phyloP scores from a whole-genome alignment of 108 stramenopile species.

The Asterionellopsis glacialis region DNA sequence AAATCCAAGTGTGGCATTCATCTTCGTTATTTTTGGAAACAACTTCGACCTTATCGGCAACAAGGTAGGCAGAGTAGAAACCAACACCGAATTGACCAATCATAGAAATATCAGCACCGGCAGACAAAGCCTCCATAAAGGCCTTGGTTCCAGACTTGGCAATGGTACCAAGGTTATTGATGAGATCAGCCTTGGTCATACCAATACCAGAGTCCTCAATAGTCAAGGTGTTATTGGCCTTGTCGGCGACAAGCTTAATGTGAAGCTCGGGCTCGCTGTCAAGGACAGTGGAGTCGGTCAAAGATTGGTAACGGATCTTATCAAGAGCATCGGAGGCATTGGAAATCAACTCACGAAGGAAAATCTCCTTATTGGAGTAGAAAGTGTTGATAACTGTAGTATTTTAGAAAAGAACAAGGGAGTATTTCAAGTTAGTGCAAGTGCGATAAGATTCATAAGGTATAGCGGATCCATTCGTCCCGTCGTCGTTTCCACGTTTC shows the following conservation, averaged over 20 bases:
- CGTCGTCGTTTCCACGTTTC: no score
- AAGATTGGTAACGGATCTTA: slow-evolving; percentile 98
- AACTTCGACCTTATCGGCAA: slow-evolving; percentile 98
- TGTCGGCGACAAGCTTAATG: slow-evolving; percentile 98
- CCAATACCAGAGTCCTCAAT: slow-evolving; percentile 99
- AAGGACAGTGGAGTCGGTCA: slow-evolving; percentile 93
- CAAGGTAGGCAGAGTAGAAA: slow-evolving; percentile 99
- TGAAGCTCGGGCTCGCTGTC: slow-evolving; percentile 94
- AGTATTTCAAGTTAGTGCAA: neutral
- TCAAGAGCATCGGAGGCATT: slow-evolving; percentile 97
- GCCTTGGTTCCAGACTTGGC: slow-evolving; percentile 99
- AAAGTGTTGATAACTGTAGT: slow-evolving; percentile 91
- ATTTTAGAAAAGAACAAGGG: neutral
- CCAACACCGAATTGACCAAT: slow-evolving; percentile 99
- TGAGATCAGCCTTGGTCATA: slow-evolving; percentile 99
- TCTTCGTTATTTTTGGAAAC: slow-evolving; percentile 97
- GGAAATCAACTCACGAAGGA: slow-evolving; percentile 99
- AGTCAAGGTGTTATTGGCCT: slow-evolving; percentile 99
- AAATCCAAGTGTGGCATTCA: slow-evolving; percentile 90
- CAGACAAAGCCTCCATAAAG: slow-evolving; percentile 99
- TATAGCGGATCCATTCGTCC: no score
- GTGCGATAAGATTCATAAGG: no score
- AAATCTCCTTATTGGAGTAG: slow-evolving; percentile 99
- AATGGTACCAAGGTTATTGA: slow-evolving; percentile 99
- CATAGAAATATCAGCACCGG: slow-evolving; percentile 99